A percentile compares a stretch with the other conserved stretches of the same genome.
Conservation (phyloP, 306 rosid genomes). For the Cajanus cajan region DNA sequence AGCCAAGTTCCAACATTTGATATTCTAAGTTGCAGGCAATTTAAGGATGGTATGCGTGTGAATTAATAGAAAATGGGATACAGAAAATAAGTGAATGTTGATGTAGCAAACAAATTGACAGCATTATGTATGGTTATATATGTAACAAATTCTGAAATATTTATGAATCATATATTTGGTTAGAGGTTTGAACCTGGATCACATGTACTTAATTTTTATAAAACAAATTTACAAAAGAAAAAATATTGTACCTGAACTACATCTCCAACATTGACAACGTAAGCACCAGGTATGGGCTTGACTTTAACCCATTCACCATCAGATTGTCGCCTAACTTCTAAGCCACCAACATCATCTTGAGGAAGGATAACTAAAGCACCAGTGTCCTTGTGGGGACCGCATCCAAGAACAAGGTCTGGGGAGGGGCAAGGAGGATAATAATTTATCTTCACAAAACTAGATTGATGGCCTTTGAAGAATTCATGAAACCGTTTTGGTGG, state of each 20-base stretch:
- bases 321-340: constrained; percentile 48
- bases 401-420: constrained; percentile 9
- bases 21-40: too few species aligned
- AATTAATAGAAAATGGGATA: too few species aligned
- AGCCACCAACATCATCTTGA: constrained; percentile 46
- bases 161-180: too few species aligned
- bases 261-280: constrained; percentile 53
- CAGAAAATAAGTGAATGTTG: too few species aligned
- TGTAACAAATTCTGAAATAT: too few species aligned
- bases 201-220: background rate
- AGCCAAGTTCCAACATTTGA: too few species aligned
- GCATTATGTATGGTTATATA: too few species aligned
- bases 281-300: constrained; percentile 50
- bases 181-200: background rate
- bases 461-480: constrained; percentile 19
- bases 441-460: constrained; percentile 14
- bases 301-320: constrained; percentile 62
- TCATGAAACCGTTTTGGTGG: background rate
- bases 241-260: constrained; percentile 53
- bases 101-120: too few species aligned
- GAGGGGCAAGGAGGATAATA: constrained; percentile 34
- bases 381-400: constrained; percentile 37
- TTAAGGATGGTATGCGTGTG: too few species aligned
- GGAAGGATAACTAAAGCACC: constrained; percentile 29
- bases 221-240: too few species aligned